Evolutionary conservation across 192 early-diverging fungal species (phyloP).

Genomic region (Thamnidium elegans): DNA sequence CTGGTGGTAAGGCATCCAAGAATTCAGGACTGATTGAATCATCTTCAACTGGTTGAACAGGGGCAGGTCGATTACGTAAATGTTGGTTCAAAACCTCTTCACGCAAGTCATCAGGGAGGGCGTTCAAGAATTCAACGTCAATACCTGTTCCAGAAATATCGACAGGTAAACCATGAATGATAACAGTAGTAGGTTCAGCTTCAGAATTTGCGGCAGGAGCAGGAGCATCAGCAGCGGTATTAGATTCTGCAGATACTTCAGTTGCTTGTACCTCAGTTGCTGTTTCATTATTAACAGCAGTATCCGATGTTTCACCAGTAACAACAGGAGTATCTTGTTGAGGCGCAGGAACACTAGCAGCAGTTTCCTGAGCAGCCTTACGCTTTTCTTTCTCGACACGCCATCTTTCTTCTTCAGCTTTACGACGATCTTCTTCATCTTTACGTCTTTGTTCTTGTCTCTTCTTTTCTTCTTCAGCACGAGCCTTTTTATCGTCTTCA

Average conservation of each 20-base stretch:
- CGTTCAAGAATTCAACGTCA: slow-evolving; percentile 89
- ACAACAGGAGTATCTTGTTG: neutral
- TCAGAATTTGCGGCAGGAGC: neutral
- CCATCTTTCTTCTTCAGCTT: slow-evolving; percentile 39
- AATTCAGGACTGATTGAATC: slow-evolving; percentile 76
- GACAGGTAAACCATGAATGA: slow-evolving; percentile 73
- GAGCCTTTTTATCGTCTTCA: slow-evolving; percentile 58
- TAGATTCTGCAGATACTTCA: slow-evolving; percentile 18
- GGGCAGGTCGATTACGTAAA: slow-evolving; percentile 37
- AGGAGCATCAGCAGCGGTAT: neutral
- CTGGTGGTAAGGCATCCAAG: slow-evolving; percentile 84
- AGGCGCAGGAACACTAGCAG: neutral
- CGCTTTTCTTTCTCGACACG: slow-evolving; percentile 39
- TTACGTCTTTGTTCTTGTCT: slow-evolving; percentile 41
- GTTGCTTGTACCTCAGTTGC: neutral
- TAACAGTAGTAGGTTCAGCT: slow-evolving; percentile 55
- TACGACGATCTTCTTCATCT: slow-evolving; percentile 58
- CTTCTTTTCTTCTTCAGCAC: slow-evolving; percentile 55
- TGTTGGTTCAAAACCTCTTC: slow-evolving; percentile 90
- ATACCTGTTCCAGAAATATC: slow-evolving; percentile 95
- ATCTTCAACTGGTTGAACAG: slow-evolving; percentile 29
- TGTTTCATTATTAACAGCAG: neutral
- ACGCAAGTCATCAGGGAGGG: slow-evolving; percentile 91
- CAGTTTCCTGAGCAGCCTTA: slow-evolving; percentile 26
- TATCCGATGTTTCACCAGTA: neutral